Base-by-base conservation (phyloP, 2,329 filamentous ascomycete genomes). In the Stagonosporopsis tanaceti region DNA sequence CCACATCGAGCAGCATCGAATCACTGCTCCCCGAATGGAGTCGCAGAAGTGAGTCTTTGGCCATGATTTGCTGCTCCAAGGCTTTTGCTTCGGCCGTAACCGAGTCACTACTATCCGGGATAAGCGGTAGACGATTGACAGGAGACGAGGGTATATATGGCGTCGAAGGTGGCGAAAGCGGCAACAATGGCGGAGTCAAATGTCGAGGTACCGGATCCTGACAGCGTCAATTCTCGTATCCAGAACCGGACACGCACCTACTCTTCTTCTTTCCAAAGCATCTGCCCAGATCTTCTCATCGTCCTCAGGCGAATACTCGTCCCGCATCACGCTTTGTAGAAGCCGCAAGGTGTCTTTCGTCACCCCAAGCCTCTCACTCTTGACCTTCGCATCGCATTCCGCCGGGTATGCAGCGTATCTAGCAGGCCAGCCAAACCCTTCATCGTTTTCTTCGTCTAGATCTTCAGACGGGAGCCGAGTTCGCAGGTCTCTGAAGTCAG, bases 131-230 rank as follows among this genome's bases (percentile, higher is more conserved):
- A 35, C 66, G 63, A 47, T 73, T 73, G 7, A 61, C 70, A 4
- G 77, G 73, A 5, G 78, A 79, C 5, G 76, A 78, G 4, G 78
- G 77, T 38, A 77, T 57, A 35, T 76, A 76, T 4, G 77, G 78
- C 40, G 65, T 72, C 27, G 69, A 50, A 6, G 73, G 65, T 25
- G 80, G 80, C 27, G 79, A 79, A 3, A 77, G 53, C 17, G 81
- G 79, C 17, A 84, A 71, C 8, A 84, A 62, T 4, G 80, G 80
- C n/a, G 82, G 82, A 2, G 80, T 79, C n/a, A 82, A 11, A 15
- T 57, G 34, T 52, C 54, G 54, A 47, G 54, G 25, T 45, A 40
- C 20, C 12, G 20, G n/a, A 20, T 30, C n/a, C 54, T 57, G 20
- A 5, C 17, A 2, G 20, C 12, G 30, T 57, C 27, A 57, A 44